Evolutionary conservation across 192 early-diverging fungal species (phyloP), one percentile per base, ranked within the genome.

Genomic region (Coemansia sp.): DNA sequence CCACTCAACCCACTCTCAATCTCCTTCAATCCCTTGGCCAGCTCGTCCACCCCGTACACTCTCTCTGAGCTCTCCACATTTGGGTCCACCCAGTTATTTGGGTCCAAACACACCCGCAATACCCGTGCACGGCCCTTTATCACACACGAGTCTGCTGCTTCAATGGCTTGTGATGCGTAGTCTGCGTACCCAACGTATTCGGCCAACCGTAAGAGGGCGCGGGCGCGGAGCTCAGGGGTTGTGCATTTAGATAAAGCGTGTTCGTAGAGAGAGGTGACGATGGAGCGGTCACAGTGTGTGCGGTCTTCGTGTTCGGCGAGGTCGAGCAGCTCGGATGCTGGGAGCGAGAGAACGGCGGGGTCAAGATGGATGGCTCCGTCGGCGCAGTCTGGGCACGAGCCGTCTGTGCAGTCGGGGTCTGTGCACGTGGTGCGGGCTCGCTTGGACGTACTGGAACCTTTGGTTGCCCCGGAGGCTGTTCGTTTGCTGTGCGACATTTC

Each of bases 361-460:
- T 66, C 76, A 8, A 79, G 58, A 0, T 49, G 43, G 15, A 89
- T 68, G 22, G 84, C 84, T 7, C 88, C 88, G 45, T 79, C 83
- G 63, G 83, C 88, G 53, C 88, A 89, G 4, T 84, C 87, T 8
- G 72, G 55, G 58, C 88, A 89, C 3, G 70, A 62, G 1, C 72
- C 49, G 63, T 88, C 86, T 7, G 80, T 63, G 64, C 88, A 89
- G 50, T 86, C 84, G 5, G 67, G n/a, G 76, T 52, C 14, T 6
- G 11, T 47, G 53, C 29, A 22, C 4, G 53, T 24, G 41, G 22
- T 65, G 37, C 73, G 67, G 25, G 60, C 59, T 19, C 73, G 73
- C 52, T 75, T 75, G 4, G 64, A 57, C 25, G 39, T 14, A 29
- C 8, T 23, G 9, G 24, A 24, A 7, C 32, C 32, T 32, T 32